Evolutionary conservation across 805 yeast genomes (phyloP).

Genomic region (Pichia heedii): DNA sequence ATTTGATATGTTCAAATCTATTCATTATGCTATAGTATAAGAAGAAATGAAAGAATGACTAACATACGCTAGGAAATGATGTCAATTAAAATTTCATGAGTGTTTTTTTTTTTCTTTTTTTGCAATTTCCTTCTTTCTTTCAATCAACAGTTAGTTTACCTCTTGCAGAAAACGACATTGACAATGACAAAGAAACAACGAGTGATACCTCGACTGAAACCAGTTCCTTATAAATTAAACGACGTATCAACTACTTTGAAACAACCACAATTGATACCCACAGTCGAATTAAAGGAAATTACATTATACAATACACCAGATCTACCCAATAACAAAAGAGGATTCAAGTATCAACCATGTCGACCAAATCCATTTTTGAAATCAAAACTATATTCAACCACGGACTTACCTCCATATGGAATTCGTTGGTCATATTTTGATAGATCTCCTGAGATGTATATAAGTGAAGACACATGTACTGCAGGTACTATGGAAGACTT

Average conservation of each 20-base stretch:
- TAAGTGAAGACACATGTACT: conserved; percentile 30
- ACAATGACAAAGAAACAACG: conserved; percentile 8
- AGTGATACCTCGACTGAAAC: conserved; percentile 26
- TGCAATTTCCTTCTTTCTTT: neutral
- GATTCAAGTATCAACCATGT: conserved; percentile 75
- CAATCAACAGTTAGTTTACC: neutral
- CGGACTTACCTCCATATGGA: conserved; percentile 61
- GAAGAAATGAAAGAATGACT: neutral
- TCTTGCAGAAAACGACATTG: neutral
- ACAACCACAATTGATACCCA: conserved; percentile 17
- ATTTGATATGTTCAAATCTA: conserved; percentile 5
- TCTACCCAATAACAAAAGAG: conserved; percentile 68
- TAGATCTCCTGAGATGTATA: conserved; percentile 47
- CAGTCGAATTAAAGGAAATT: conserved; percentile 1
- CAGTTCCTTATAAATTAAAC: conserved; percentile 25
- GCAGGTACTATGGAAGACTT: conserved; percentile 41
- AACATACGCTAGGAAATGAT: neutral
- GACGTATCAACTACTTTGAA: conserved; percentile 19
- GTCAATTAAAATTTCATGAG: neutral
- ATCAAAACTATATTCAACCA: conserved; percentile 54
- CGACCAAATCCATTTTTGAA: conserved; percentile 55
- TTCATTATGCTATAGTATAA: neutral
- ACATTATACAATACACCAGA: conserved; percentile 52
- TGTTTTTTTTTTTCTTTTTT: neutral
- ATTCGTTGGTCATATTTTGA: conserved; percentile 60